A percentile compares a stretch with the other conserved stretches of the same genome.
Evolutionary conservation across 139 green algal species (phyloP).

Genomic region (Chlamydomonas schloesseri): DNA sequence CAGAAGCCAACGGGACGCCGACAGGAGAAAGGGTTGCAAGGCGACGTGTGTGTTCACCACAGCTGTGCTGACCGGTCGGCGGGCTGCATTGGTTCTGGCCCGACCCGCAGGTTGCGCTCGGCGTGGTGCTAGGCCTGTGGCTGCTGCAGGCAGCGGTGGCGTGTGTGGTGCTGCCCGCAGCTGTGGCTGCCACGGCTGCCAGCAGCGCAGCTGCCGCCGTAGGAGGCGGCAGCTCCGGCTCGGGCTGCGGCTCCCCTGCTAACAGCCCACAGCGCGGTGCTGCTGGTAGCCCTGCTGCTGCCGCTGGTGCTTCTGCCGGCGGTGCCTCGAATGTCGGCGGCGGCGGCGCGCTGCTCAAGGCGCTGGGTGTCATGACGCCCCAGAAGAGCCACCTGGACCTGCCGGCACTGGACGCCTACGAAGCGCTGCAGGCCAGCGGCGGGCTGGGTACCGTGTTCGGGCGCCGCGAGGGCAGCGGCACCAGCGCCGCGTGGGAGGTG

Average conservation of each 20-base stretch:
- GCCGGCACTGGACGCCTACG: not conserved
- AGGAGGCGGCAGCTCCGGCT: not conserved
- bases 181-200: not conserved
- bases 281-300: not conserved
- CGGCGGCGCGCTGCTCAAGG: not conserved
- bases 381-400: constrained; percentile 28
- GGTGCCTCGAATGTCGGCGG: not conserved
- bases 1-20: no score
- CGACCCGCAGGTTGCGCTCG: constrained; percentile 7
- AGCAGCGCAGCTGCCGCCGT: not conserved
- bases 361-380: not conserved
- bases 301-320: not conserved
- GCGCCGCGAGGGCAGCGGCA: not conserved
- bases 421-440: not conserved
- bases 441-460: not conserved
- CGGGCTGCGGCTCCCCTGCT: no score
- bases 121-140: constrained; percentile 5
- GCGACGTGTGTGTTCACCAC: no score
- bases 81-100: no score
- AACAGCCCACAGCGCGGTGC: not conserved
- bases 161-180: not conserved
- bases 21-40: no score
- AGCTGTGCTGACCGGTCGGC: no score
- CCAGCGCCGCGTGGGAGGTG: not conserved
- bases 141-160: not conserved